Conservation (phyloP, 176 grass and related monocot genomes). For the Avena atlantica region DNA sequence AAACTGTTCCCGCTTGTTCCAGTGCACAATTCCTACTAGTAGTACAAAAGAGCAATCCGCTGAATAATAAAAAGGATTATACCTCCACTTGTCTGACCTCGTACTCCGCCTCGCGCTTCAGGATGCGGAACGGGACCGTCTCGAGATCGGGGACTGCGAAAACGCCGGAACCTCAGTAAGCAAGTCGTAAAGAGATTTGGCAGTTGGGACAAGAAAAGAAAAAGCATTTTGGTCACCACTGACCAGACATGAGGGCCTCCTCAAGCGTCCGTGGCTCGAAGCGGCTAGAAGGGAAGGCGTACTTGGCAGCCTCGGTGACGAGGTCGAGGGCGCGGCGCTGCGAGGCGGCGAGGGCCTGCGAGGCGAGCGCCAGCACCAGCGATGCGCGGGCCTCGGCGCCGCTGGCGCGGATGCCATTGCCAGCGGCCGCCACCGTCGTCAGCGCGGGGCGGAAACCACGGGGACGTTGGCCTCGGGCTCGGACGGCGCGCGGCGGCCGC, state of each 20-base stretch:
- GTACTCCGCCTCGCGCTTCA: conserved; percentile 68
- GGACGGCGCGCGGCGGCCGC: conserved; percentile 5
- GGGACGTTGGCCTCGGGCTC: conserved; percentile 22
- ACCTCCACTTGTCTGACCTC: conserved; percentile 97
- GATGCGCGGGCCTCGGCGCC: conserved; percentile 67
- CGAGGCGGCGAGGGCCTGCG: conserved; percentile 65
- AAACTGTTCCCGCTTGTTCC: background rate
- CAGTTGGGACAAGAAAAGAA: background rate
- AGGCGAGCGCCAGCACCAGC: conserved; percentile 75
- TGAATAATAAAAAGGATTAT: conserved; percentile 29
- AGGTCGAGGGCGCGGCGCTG: conserved; percentile 69
- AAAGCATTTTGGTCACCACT: background rate
- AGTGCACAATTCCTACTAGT: background rate
- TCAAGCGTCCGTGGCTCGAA: conserved; percentile 72
- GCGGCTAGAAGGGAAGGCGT: conserved; percentile 67
- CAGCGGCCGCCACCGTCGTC: conserved; percentile 38
- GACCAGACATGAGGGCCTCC: conserved; percentile 92
- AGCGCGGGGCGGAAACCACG: conserved; percentile 23
- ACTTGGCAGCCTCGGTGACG: conserved; percentile 64
- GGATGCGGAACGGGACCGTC: conserved; percentile 64
- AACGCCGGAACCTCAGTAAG: background rate
- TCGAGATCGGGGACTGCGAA: conserved; percentile 82
- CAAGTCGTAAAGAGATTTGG: background rate
- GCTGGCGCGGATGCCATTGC: background rate
- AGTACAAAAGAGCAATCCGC: background rate